Base-by-base conservation (phyloP, 73 alveolate genomes). In the Paramecium sonneborni region DNA sequence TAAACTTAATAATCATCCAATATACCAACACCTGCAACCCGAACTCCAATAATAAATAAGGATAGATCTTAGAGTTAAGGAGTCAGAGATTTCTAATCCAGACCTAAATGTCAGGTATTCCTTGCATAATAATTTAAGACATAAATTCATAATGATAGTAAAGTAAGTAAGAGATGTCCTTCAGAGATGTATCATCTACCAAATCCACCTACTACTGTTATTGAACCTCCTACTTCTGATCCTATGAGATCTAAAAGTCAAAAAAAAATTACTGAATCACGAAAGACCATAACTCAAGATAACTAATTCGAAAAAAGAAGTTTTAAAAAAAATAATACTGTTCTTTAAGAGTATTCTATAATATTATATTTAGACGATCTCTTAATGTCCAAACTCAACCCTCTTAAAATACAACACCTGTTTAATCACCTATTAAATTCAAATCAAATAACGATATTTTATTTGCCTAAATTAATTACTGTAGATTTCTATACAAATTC, bases 401-500 rank as follows among this genome's bases (percentile, higher is more conserved):
- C 3, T 34, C 57, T 35, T 72, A 72, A 62, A 32, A 67, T 32
- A 30, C 87, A 9, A 37, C 87, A 3, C 87, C 87, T 15, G 39
- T 74, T 23, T 37, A 74, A 74, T 37, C 67, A 15, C 87, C 87
- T 5, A 74, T 74, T 1, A 82, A 88, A 68, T 88, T 88, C 18
- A 88, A 82, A 23, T 34, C 70, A 70, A 88, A 88, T 28, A 82
- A 88, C 37, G 74, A 88, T 21, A 70, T 88, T 88, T 37, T 88
- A 37, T 82, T 88, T 68, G 74, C 94, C 12, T 34, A 88, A 52
- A 88, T 88, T 41, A 88, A 88, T 57, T 88, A 57, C 34, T 88
- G 94, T 32, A 76, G 94, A 14, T 88, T 88, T 41, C 74, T 88
- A 24, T 88, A 88, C 70, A 88, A 82, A 70, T 72, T 88, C 20